Conservation (phyloP, 1,284 basidiomycete genomes). For the Trichosporon ovoides region DNA sequence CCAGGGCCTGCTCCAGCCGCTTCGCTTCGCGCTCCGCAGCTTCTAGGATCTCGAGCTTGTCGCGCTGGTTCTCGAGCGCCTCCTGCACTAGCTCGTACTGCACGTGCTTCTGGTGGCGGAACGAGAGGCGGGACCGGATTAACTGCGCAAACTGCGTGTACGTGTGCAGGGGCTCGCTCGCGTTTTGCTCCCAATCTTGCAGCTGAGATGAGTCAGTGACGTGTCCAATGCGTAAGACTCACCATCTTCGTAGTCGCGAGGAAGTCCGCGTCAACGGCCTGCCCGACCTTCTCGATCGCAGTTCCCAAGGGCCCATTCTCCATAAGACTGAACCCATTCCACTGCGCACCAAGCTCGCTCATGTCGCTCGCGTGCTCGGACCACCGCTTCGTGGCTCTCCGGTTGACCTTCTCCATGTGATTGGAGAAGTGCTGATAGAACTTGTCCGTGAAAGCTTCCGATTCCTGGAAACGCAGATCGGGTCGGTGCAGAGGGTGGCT, state of each 20-base stretch:
- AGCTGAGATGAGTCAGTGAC: constrained; percentile 54
- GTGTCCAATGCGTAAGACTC: constrained; percentile 30
- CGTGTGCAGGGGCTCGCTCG: constrained; percentile 92
- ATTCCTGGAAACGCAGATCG: constrained; percentile 91
- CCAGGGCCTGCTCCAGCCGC: constrained; percentile 79
- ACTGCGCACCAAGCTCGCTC: constrained; percentile 85
- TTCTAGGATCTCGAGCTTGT: constrained; percentile 83
- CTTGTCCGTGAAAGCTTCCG: constrained; percentile 92
- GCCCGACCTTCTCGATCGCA: constrained; percentile 58
- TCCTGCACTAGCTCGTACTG: constrained; percentile 98
- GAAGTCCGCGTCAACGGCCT: constrained; percentile 91
- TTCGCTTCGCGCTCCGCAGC: constrained; percentile 85
- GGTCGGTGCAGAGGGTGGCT: constrained; percentile 78
- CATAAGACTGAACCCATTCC: constrained; percentile 93
- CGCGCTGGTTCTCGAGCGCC: constrained; percentile 75
- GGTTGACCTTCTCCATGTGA: constrained; percentile 92
- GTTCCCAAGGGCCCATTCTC: constrained; percentile 38
- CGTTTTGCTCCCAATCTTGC: constrained; percentile 84
- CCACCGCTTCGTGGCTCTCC: constrained; percentile 88
- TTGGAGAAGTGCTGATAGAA: constrained; percentile 87
- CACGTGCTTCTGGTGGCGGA: constrained; percentile 96
- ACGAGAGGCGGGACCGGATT: constrained; percentile 87
- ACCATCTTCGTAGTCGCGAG: constrained; percentile 85
- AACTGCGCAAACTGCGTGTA: constrained; percentile 92
- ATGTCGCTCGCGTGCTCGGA: constrained; percentile 85